Percentiles rank a stretch among this genome's conserved stretches.
These are phyloP conservation scores for Amphibolis antarctica DNA, from an alignment of 106 monocot species.

Conservation along the genomic window DNA sequence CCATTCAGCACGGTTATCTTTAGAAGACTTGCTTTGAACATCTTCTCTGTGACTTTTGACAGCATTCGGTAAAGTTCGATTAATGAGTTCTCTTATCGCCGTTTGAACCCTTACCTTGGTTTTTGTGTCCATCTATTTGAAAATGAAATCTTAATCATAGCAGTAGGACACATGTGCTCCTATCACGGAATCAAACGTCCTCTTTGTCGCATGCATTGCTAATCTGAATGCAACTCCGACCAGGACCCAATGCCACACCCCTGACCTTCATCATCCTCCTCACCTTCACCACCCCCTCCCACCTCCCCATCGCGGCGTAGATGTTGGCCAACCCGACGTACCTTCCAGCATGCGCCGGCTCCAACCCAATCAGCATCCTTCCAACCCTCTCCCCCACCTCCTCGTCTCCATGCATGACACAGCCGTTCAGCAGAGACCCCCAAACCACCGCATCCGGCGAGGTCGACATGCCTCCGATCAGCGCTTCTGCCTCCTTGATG, in stretches of 20 bases:
- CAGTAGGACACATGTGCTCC: too few species aligned
- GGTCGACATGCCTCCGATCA: slow-evolving; percentile 25
- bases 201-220: slow-evolving; percentile 4
- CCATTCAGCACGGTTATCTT: not conserved
- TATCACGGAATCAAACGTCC: too few species aligned
- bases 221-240: slow-evolving; percentile 29
- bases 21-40: slow-evolving; percentile 9
- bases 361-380: slow-evolving; percentile 19
- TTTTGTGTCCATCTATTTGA: slow-evolving; percentile 13
- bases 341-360: slow-evolving; percentile 30
- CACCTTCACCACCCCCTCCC: slow-evolving; percentile 29
- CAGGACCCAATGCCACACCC: slow-evolving; percentile 12
- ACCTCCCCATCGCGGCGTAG: slow-evolving; percentile 20
- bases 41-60: too few species aligned
- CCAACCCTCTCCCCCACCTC: slow-evolving; percentile 22
- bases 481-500: slow-evolving; percentile 12
- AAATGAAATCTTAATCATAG: too few species aligned
- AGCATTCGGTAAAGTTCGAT: too few species aligned
- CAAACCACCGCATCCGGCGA: slow-evolving; percentile 30
- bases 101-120: too few species aligned
- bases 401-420: slow-evolving; percentile 18
- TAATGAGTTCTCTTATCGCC: too few species aligned
- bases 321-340: slow-evolving; percentile 34
- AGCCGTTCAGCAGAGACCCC: slow-evolving; percentile 38
- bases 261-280: slow-evolving; percentile 18